phyloP scores from a whole-genome alignment of 2,329 filamentous ascomycete genomes.

The Amylocarpus encephaloides region DNA sequence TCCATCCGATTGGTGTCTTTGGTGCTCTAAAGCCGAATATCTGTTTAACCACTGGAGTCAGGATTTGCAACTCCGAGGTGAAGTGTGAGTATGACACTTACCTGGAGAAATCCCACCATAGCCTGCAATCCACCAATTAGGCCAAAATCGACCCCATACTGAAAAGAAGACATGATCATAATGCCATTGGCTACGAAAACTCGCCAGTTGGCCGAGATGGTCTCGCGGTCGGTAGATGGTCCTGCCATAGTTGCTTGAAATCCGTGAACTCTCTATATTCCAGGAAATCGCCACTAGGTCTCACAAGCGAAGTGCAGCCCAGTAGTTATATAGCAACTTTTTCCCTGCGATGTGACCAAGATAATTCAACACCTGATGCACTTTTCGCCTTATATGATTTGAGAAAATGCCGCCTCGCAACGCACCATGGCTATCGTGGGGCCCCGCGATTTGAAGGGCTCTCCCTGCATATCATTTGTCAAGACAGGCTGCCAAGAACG shows the following conservation, averaged over 20 bases:
- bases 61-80: not conserved
- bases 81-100: not conserved
- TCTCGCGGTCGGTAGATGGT: not conserved
- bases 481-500: too few species aligned
- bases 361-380: too few species aligned
- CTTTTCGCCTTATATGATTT: too few species aligned
- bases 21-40: conserved; percentile 39
- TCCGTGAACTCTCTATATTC: not conserved
- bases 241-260: not conserved
- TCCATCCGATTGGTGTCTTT: conserved; percentile 21
- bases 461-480: too few species aligned
- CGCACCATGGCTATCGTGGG: too few species aligned
- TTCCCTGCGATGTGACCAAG: too few species aligned
- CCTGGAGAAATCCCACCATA: conserved; percentile 14
- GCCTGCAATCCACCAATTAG: conserved; percentile 13
- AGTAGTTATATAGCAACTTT: too few species aligned
- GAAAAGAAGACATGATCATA: conserved; percentile 33
- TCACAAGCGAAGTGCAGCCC: too few species aligned
- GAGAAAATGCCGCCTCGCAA: too few species aligned
- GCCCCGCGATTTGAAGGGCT: too few species aligned
- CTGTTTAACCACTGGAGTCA: conserved; percentile 24
- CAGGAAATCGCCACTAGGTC: too few species aligned
- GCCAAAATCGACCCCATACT: conserved; percentile 16
- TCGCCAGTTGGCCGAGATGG: conserved; percentile 7
- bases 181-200: conserved; percentile 8